These are phyloP conservation scores for Bidens hawaiensis DNA, from an alignment of 140 eudicot species.

Conservation along the genomic window DNA sequence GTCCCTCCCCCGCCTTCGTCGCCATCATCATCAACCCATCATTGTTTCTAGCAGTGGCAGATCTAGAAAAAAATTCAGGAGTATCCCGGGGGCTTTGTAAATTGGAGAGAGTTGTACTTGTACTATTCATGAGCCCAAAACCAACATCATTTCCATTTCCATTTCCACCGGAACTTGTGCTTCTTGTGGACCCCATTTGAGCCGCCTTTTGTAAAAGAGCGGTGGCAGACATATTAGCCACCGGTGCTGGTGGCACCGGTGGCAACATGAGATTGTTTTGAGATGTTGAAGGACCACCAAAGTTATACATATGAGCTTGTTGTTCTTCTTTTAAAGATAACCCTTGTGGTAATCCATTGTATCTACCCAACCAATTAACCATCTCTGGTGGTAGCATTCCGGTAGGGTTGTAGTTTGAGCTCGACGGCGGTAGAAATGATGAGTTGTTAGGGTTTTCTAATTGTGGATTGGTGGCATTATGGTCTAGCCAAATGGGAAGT, in stretches of 20 bases:
- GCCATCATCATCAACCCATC: not conserved
- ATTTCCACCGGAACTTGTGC: not conserved
- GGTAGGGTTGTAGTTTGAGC: not conserved
- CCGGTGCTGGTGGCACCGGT: not conserved
- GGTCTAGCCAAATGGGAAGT: conserved; percentile 2
- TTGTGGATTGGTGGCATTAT: not conserved
- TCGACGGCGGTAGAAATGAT: not conserved
- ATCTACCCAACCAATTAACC: conserved; percentile 3
- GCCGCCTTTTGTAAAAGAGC: not conserved
- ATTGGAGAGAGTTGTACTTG: not conserved
- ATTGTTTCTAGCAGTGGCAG: no score
- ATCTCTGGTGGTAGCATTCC: conserved; percentile 10
- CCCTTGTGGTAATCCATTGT: conserved; percentile 3
- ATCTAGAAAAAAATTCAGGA: no score
- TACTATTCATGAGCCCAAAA: not conserved
- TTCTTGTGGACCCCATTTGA: conserved; percentile 10
- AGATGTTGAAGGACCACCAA: not conserved
- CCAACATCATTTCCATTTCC: not conserved
- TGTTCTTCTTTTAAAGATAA: conserved; percentile 5
- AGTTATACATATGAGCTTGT: not conserved
- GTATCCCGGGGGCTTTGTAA: not conserved
- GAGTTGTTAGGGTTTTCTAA: not conserved
- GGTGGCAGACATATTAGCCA: conserved; percentile 4
- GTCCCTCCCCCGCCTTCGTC: not conserved
- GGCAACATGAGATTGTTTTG: conserved; percentile 6